phyloP scores from a whole-genome alignment of 495 filamentous ascomycete species.

The Aspergillus heteromorphus region DNA sequence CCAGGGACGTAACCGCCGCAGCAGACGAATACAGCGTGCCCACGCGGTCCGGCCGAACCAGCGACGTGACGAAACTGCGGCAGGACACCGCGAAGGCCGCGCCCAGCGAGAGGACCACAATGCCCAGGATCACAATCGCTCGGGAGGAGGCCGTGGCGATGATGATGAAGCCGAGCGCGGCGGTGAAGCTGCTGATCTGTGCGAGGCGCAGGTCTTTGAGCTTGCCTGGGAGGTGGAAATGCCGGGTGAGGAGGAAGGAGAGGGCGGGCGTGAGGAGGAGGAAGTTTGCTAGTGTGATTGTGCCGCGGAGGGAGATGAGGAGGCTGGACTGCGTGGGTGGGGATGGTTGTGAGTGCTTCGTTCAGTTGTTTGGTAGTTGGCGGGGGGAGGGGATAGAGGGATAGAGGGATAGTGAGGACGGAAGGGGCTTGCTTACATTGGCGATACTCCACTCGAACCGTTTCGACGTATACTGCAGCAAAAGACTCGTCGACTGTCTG shows the following conservation, averaged over 20 bases:
- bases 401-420: too few relatives aligned
- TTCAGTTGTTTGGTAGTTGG: background rate
- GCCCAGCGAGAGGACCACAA: constrained; percentile 33
- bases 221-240: constrained; percentile 24
- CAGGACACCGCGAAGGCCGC: constrained; percentile 24
- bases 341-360: constrained; percentile 5
- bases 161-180: constrained; percentile 23
- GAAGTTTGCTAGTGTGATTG: constrained; percentile 26
- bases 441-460: constrained; percentile 37
- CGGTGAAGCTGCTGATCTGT: constrained; percentile 25
- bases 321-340: constrained; percentile 28
- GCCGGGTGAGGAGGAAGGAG: constrained; percentile 16
- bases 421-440: constrained; percentile 19
- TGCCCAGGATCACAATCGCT: constrained; percentile 26
- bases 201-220: constrained; percentile 28
- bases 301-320: constrained; percentile 34
- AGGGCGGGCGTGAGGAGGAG: constrained; percentile 27
- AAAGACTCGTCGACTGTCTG: constrained; percentile 23
- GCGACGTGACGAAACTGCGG: constrained; percentile 31
- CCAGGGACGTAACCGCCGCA: constrained; percentile 27
- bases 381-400: too few relatives aligned
- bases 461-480: constrained; percentile 40
- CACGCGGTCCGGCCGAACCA: constrained; percentile 28
- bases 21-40: constrained; percentile 32
- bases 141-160: constrained; percentile 28